These are phyloP conservation scores for Rosa lucieae DNA, from an alignment of 306 rosid genomes.

Conservation along the genomic window DNA sequence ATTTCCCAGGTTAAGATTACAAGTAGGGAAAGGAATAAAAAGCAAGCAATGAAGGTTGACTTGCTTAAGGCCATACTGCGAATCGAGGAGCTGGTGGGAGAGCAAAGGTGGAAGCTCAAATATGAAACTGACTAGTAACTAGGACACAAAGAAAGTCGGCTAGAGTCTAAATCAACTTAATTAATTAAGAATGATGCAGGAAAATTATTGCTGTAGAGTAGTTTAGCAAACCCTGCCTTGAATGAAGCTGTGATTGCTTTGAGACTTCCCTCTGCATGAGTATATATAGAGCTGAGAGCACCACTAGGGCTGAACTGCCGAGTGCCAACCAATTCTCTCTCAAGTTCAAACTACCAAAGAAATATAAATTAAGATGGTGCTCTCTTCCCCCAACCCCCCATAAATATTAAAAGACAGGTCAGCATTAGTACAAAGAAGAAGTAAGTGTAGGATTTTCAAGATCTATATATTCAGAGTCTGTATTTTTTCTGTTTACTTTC, in stretches of 20 bases:
- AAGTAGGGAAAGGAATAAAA: conserved; percentile 25
- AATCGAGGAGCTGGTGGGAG: not conserved
- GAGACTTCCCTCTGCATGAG: not conserved
- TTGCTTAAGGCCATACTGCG: conserved; percentile 37
- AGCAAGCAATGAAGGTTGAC: not conserved
- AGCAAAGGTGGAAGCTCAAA: not conserved
- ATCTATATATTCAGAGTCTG: not conserved
- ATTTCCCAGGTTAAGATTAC: conserved; percentile 20
- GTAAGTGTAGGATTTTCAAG: not conserved
- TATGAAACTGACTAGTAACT: not conserved
- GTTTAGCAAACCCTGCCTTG: conserved; percentile 1
- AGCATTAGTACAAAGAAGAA: too few relatives aligned
- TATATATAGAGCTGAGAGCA: conserved; percentile 24
- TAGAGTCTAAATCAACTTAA: not conserved
- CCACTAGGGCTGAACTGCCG: not conserved
- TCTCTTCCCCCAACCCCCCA: not conserved
- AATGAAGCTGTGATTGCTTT: not conserved
- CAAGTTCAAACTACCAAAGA: not conserved
- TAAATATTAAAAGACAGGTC: too few relatives aligned
- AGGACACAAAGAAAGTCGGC: not conserved
- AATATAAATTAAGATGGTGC: not conserved
- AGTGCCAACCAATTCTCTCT: not conserved
- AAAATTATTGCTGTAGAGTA: not conserved
- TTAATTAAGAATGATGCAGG: not conserved
- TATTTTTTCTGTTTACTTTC: not conserved